Base-by-base conservation (phyloP, 2,329 filamentous ascomycete genomes). In the Zymoseptoria passerinii region DNA sequence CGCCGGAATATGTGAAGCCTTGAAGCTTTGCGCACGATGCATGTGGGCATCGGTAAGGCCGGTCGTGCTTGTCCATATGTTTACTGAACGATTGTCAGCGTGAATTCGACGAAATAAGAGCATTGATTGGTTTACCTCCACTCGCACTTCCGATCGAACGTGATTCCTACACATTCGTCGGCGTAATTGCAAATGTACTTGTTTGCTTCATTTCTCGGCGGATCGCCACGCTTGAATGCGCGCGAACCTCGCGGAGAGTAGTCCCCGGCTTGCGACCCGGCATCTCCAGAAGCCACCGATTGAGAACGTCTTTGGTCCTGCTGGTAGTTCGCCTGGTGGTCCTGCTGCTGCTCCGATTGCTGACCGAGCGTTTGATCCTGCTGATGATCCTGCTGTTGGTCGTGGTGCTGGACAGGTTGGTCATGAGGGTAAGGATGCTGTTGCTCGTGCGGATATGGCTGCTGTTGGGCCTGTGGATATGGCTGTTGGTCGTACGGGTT, bases 21-120 rank as follows among this genome's bases (percentile, higher is more conserved):
- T 89, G 89, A 0, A 96, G 82, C 68, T 96, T 96, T 68, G 92
- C 90, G 74, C 92, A 96, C 44, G 88, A 88, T n/a, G 83, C 81
- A 50, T 87, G 85, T 20, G 78, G 80, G 73, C 92, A 97, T 68
- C 91, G 89, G 71, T 96, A 97, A 1, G 92, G 92, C 10, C 92
- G 83, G 66, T 96, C 91, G 72, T 97, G 92, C 73, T 96, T 96
- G 76, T 97, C 92, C 92, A 96, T 96, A 72, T 97, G 92, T 77
- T 97, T 96, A 71, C 90, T 95, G 64, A 55, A 60, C 57, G 51
- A 56, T 8, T 52, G 63, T 70, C 58, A 69, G 65, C 55, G 10
- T 29, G 23, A 2, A 23, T n/a, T 52, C 23, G 63, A 57, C 54
- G 28, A 18, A 16, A 18, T n/a, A 13, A 16, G 35, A 48, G 19